Evolutionary conservation across 2,329 filamentous ascomycete species (phyloP), one percentile per base, ranked within the genome.

Genomic region (Dothidotthia symphoricarpi): DNA sequence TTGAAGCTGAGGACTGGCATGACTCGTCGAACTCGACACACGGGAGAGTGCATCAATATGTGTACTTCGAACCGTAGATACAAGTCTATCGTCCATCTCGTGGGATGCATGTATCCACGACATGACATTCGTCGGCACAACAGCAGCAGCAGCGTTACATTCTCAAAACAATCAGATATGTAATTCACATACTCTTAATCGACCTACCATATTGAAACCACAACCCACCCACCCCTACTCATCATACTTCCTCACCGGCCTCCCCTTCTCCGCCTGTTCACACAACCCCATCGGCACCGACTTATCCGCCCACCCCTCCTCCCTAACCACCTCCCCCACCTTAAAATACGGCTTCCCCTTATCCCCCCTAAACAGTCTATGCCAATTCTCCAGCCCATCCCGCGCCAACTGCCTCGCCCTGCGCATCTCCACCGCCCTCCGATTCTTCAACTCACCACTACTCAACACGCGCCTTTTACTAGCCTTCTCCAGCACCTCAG

Each of bases 321-420:
- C 74, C 49, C 72, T 69, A 64, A 80, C 75, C 11, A 97, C 79
- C 62, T 76, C 79, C 3, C 93, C 93, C 4, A 94, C 86, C 68
- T 80, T 79, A 46, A 80, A 79, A 69, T 97, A 97, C 71, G 88
- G 88, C 59, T 83, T 78, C 62, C 81, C 86, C 39, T 84, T 85
- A 59, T 71, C 70, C 1, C 73, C 73, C 9, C 65, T 45, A 45
- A 96, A 97, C 70, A 97, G 88, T 34, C 78, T 74, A 43, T 85
- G 81, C 93, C 90, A 97, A 67, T 91, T 83, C 62, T 78, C 73
- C 39, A 98, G 73, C 10, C 81, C 80, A 15, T 81, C 78, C 43
- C 80, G 66, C 2, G 88, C 85, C 64, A 80, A 77, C 50, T 77
- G 70, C 66, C 71, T 73, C 16, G 90, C 91, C 33, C 75, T 70